Base-by-base conservation (phyloP, 345 rosid species). In the Salix suchowensis region DNA sequence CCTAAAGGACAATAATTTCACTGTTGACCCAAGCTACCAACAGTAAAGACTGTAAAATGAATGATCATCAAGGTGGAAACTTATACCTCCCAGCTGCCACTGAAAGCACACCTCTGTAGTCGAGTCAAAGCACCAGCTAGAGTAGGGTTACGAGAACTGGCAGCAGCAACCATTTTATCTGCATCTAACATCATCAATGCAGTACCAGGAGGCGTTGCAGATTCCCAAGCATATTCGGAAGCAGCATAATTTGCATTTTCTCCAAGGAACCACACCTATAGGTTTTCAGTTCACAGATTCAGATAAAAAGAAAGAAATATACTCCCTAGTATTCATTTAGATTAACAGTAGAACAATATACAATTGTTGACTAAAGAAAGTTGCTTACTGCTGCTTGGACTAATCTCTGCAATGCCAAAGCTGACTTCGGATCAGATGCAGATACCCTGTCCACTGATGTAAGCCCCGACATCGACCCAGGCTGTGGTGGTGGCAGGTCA, bases 241-340 rank as follows among this genome's bases (percentile, higher is more conserved):
- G 99, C 99, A 76, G 99, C 99, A 74, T 96, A 96, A 83, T 96
- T 96, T 78, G 99, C 99, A 90, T 96, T 96, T 89, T 96, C 99
- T 79, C 99, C 99, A 70, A 96, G 97, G 87, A 96, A 96, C 99
- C 99, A 96, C 58, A 96, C 98, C 98, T 93, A 88, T 23, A 58
- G 62, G 48, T 65, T 67, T 58, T 26, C 54, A 67, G 26, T 72
- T 77, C 65, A 75, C 44, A 68, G 60, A 69, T 65, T 64, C 21
- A 78, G 14, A 21, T 12, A 39, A 46, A 34, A 37, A 32, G 11
- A 65, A 7, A 67, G 16, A 73, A 58, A 18, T 21, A 30, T 18
- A 58, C 12, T 42, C 14, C 30, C 14, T 44, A 61, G 32, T 66
- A 42, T 62, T 24, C 67, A 61, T 72, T 28, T 6, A 65, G 30